Percentiles rank a stretch among this genome's conserved stretches.
Conservation (phyloP, 345 rosid genomes). For the Clausena lansium region DNA sequence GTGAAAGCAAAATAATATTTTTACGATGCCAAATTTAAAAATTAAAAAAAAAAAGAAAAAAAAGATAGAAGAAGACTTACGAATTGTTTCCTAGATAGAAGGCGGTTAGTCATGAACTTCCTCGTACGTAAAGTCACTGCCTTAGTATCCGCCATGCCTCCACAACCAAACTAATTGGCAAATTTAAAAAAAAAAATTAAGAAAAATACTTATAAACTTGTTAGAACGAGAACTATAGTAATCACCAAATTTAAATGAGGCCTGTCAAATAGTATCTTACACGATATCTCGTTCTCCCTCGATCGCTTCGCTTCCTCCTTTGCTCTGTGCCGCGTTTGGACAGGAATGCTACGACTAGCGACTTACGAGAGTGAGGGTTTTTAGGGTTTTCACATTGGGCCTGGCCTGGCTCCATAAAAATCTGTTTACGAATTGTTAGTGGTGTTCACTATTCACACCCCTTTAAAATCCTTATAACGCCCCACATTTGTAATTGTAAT, state of each 20-base stretch:
- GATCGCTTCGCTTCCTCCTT: background rate
- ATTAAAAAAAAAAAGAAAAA: background rate
- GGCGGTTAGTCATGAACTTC: conserved; percentile 58
- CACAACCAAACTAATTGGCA: background rate
- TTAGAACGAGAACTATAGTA: background rate
- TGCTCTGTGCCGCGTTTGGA: background rate
- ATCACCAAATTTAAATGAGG: too few species aligned
- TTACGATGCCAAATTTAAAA: background rate
- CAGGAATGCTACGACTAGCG: too few species aligned
- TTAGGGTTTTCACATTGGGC: background rate
- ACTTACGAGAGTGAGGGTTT: background rate
- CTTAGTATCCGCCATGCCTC: conserved; percentile 41
- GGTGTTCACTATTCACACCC: too few species aligned
- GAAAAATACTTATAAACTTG: too few species aligned
- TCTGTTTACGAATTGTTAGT: fast-evolving
- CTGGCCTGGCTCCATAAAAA: too few species aligned
- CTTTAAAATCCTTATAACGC: fast-evolving
- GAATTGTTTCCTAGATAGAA: conserved; percentile 44
- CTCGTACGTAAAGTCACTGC: conserved; percentile 55
- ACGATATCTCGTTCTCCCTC: background rate
- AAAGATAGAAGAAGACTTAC: conserved; percentile 18
- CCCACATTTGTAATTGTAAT: too few species aligned
- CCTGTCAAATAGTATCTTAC: background rate
- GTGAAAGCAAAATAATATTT: background rate
- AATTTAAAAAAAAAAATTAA: background rate